These are phyloP conservation scores for Triangularia setosa DNA, from an alignment of 2,329 filamentous ascomycete genomes.

Conservation along the genomic window DNA sequence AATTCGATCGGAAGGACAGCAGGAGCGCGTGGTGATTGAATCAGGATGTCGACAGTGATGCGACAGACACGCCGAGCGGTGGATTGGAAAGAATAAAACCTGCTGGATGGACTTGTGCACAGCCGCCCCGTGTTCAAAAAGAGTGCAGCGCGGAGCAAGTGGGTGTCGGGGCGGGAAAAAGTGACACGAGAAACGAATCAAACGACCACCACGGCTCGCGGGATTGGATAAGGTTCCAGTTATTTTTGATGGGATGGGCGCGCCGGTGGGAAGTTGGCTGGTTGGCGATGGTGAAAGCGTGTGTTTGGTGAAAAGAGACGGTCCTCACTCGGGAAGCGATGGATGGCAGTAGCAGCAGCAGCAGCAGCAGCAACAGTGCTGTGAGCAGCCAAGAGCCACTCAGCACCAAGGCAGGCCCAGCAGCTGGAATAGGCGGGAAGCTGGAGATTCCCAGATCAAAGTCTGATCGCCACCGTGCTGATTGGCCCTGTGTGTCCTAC, in stretches of 20 bases:
- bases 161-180: constrained; percentile 1
- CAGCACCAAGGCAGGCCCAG: background rate
- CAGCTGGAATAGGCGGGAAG: constrained; percentile 17
- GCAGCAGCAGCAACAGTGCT: background rate
- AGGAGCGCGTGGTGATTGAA: constrained; percentile 23
- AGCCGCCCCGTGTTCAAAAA: background rate
- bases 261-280: constrained; percentile 3
- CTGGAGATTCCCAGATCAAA: constrained; percentile 31
- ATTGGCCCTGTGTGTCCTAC: constrained; percentile 32
- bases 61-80: constrained; percentile 17
- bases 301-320: background rate
- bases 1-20: constrained; percentile 18
- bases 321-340: background rate
- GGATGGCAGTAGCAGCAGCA: constrained; percentile 5
- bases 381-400: constrained; percentile 8
- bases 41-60: constrained; percentile 21
- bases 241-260: background rate
- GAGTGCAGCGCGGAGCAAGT: too few relatives aligned
- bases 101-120: constrained; percentile 17
- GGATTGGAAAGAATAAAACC: constrained; percentile 7
- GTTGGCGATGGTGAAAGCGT: constrained; percentile 9
- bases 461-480: constrained; percentile 34
- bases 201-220: background rate
- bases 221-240: background rate
- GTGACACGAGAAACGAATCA: background rate